Evolutionary conservation across 768 basidiomycete species (phyloP).

Genomic region (Pleurotus pulmonarius): DNA sequence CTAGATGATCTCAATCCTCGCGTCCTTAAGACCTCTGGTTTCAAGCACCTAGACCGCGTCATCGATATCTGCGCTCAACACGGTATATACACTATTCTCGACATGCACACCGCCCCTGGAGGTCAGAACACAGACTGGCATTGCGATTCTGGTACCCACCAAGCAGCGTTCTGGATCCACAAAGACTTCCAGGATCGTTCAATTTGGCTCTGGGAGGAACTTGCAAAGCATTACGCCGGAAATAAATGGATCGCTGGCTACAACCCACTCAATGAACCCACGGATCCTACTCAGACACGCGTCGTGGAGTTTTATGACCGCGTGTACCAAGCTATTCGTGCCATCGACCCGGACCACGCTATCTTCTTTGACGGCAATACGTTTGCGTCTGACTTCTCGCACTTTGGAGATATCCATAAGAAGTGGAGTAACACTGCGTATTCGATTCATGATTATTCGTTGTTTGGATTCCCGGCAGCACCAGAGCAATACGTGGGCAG

Average conservation of each 20-base stretch:
- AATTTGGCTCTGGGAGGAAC: conserved; percentile 73
- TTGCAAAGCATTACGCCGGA: conserved; percentile 71
- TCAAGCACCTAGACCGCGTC: conserved; percentile 82
- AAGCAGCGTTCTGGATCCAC: conserved; percentile 77
- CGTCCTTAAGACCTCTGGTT: conserved; percentile 68
- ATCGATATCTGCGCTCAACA: conserved; percentile 71
- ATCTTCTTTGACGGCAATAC: conserved; percentile 86
- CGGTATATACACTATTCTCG: conserved; percentile 78
- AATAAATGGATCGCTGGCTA: conserved; percentile 87
- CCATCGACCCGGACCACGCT: conserved; percentile 63
- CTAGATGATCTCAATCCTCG: conserved; percentile 73
- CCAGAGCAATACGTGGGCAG: conserved; percentile 51
- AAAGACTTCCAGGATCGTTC: conserved; percentile 82
- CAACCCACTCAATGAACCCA: conserved; percentile 83
- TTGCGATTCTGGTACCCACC: conserved; percentile 64
- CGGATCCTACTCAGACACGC: conserved; percentile 66
- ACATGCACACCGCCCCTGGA: conserved; percentile 74
- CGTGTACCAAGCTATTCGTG: conserved; percentile 69
- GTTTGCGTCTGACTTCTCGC: conserved; percentile 75
- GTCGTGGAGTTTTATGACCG: conserved; percentile 66
- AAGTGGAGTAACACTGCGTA: conserved; percentile 72
- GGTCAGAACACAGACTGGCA: conserved; percentile 84
- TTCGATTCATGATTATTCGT: conserved; percentile 74
- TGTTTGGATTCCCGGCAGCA: conserved; percentile 65
- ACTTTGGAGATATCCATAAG: conserved; percentile 63